Evolutionary conservation across 2,329 filamentous ascomycete species (phyloP).

Genomic region (Claviceps sp.): DNA sequence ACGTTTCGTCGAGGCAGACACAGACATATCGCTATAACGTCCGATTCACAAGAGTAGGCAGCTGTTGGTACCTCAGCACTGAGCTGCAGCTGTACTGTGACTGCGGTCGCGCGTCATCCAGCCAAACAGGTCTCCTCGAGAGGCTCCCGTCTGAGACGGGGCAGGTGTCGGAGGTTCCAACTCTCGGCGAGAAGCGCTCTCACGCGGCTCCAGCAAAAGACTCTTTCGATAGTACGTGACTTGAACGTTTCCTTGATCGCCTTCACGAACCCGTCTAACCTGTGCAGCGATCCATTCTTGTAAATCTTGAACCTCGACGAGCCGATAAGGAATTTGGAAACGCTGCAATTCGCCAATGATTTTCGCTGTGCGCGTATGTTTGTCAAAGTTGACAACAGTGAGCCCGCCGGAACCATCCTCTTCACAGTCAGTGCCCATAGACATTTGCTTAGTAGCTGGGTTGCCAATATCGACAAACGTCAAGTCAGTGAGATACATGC

Average conservation of each 20-base stretch:
- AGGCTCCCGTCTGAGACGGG: slow-evolving; percentile 15
- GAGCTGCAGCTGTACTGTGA: slow-evolving; percentile 14
- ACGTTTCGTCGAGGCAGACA: not conserved
- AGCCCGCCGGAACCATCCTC: slow-evolving; percentile 54
- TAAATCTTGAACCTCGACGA: slow-evolving; percentile 72
- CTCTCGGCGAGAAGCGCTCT: slow-evolving; percentile 25
- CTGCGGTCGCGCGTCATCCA: slow-evolving; percentile 39
- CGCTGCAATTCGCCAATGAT: slow-evolving; percentile 92
- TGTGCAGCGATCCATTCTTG: slow-evolving; percentile 87
- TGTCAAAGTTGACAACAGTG: slow-evolving; percentile 93
- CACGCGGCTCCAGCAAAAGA: slow-evolving; percentile 66
- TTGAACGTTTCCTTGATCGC: slow-evolving; percentile 42
- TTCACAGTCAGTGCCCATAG: slow-evolving; percentile 30
- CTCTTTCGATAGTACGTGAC: slow-evolving; percentile 67
- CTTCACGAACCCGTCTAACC: slow-evolving; percentile 59
- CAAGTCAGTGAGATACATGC: slow-evolving; percentile 90
- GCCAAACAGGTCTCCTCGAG: slow-evolving; percentile 30
- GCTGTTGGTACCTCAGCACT: slow-evolving; percentile 4
- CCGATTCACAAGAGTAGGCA: not conserved
- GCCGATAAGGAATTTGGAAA: slow-evolving; percentile 85
- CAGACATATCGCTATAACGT: not conserved
- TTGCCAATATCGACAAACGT: slow-evolving; percentile 96
- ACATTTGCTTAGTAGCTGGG: slow-evolving; percentile 65
- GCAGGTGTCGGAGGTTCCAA: slow-evolving; percentile 20
- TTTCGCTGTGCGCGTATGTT: slow-evolving; percentile 85